Percentiles rank a stretch among this genome's conserved stretches.
These are phyloP conservation scores for Pleurotus tuber-regium DNA, from an alignment of 768 basidiomycete genomes.

Conservation along the genomic window DNA sequence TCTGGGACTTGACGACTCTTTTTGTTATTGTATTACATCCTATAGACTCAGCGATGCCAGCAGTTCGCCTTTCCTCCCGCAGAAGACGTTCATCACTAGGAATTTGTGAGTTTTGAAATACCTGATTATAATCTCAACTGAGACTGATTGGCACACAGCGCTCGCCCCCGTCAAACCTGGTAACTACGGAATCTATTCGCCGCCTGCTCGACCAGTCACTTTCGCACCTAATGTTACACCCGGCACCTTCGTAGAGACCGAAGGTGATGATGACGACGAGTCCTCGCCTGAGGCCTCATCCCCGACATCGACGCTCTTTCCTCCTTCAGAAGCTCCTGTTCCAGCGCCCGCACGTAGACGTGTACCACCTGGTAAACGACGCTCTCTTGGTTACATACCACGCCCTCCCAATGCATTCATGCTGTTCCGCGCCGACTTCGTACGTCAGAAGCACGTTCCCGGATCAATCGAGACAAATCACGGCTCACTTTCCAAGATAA, in stretches of 20 bases:
- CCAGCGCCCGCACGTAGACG: slow-evolving; percentile 43
- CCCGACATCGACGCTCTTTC: slow-evolving; percentile 45
- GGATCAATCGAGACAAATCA: slow-evolving; percentile 78
- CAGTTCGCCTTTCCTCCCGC: slow-evolving; percentile 30
- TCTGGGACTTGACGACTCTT: slow-evolving; percentile 13
- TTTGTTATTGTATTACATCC: slow-evolving; percentile 1
- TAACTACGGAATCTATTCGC: slow-evolving; percentile 45
- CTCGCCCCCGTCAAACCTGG: slow-evolving; percentile 48
- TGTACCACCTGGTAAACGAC: slow-evolving; percentile 58
- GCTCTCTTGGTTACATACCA: slow-evolving; percentile 65
- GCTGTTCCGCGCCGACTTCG: slow-evolving; percentile 81
- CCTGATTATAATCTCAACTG: not conserved
- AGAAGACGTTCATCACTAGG: slow-evolving; percentile 41
- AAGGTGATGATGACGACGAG: slow-evolving; percentile 22
- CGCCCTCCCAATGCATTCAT: slow-evolving; percentile 87
- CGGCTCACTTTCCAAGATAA: slow-evolving; percentile 70
- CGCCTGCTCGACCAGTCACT: slow-evolving; percentile 48
- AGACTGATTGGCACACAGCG: slow-evolving; percentile 16
- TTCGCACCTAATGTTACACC: slow-evolving; percentile 66
- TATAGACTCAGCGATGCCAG: slow-evolving; percentile 28
- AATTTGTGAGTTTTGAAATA: slow-evolving; percentile 24
- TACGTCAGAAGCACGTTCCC: slow-evolving; percentile 76
- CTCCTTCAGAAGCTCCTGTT: slow-evolving; percentile 43
- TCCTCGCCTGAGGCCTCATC: slow-evolving; percentile 25
- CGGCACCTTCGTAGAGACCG: slow-evolving; percentile 39